Conservation (phyloP, 257 asterid genomes). For the Henckelia pumila region DNA sequence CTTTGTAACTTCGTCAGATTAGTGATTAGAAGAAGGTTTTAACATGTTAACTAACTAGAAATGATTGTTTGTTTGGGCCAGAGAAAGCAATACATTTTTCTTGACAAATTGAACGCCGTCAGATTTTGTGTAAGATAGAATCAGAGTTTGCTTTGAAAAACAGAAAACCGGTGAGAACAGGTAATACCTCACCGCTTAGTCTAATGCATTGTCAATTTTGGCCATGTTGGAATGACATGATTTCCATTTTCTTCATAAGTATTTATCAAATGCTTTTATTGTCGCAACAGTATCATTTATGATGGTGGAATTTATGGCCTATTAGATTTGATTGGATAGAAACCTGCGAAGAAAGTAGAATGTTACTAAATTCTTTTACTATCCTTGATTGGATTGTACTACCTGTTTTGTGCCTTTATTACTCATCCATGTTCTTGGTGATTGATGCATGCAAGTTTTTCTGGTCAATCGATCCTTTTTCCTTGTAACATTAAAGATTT, state of each 20-base stretch:
- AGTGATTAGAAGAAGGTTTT: neutral
- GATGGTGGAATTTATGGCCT: neutral
- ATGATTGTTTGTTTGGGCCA: neutral
- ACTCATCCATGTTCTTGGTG: neutral
- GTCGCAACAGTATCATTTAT: neutral
- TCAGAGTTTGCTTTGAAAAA: neutral
- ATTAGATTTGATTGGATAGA: neutral
- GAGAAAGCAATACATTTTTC: neutral
- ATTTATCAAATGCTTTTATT: neutral
- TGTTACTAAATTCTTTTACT: neutral
- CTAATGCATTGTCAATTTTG: neutral
- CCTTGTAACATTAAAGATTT: constrained; percentile 16
- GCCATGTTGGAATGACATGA: neutral
- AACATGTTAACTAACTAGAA: neutral
- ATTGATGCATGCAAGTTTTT: neutral
- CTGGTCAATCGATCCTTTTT: constrained; percentile 2
- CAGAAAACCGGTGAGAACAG: neutral
- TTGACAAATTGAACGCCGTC: neutral
- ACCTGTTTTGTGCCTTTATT: neutral
- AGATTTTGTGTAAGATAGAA: neutral
- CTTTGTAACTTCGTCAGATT: neutral
- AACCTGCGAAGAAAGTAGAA: neutral
- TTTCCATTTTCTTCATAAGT: neutral
- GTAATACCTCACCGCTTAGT: neutral
- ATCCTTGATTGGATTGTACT: neutral